These are phyloP conservation scores for Trichoderma sp. DNA, from an alignment of 2,329 filamentous ascomycete species.

Conservation along the genomic window DNA sequence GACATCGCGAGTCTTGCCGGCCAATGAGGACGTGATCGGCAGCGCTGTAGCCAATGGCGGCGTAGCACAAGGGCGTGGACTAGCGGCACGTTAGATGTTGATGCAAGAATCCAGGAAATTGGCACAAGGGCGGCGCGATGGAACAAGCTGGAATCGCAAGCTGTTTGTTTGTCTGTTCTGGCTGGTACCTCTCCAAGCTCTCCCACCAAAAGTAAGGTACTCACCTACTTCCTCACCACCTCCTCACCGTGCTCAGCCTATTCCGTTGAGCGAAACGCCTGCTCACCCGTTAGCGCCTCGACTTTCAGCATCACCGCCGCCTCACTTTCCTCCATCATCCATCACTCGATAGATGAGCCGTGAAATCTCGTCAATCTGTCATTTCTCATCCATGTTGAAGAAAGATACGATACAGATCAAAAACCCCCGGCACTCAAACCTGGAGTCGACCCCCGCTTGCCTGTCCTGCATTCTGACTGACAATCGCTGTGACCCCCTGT, in stretches of 20 bases:
- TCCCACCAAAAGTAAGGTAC: too few relatives aligned
- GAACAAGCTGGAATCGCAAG: background rate
- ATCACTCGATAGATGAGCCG: background rate
- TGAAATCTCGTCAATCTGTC: background rate
- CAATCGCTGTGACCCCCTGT: conserved; percentile 17
- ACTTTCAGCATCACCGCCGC: too few relatives aligned
- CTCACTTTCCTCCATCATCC: too few relatives aligned
- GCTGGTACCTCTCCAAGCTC: too few relatives aligned
- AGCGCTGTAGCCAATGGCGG: background rate
- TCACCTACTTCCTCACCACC: too few relatives aligned
- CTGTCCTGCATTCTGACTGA: background rate
- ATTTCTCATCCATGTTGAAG: too few relatives aligned
- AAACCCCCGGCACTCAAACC: background rate
- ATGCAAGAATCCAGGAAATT: conserved; percentile 1
- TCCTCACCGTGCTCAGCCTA: too few relatives aligned
- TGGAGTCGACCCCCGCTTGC: background rate
- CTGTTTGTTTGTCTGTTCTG: too few relatives aligned
- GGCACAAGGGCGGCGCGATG: background rate
- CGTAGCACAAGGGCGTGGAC: background rate
- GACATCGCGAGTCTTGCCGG: background rate
- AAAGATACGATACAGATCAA: background rate
- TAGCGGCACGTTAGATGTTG: background rate
- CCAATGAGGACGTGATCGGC: background rate
- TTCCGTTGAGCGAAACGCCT: too few relatives aligned
- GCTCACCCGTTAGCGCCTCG: too few relatives aligned